Evolutionary conservation across 75 land plant genomes (phyloP), one percentile per base, ranked within the genome.

Genomic region (Azolla pinnata): DNA sequence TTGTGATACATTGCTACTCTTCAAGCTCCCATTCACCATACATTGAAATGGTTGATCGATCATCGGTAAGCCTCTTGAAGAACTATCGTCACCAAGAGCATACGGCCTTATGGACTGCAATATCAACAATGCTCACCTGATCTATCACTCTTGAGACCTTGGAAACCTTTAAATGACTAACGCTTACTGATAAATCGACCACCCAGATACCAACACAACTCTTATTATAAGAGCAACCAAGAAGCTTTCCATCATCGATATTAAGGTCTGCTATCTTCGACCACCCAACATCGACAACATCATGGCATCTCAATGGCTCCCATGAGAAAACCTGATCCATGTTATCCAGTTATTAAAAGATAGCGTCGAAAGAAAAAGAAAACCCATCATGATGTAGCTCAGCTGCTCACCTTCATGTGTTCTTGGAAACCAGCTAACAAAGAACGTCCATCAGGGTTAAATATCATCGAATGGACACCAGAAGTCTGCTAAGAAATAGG

Each of bases 201-300:
- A 87, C 82, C 97, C 97, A 91, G 7, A 91, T 78, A 40, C 86
- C 97, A 48, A 91, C 92, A 74, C 83, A 81, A 70, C 83, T 81
- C 69, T 87, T 85, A 55, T 83, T 78, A 46, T 66, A 82, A 18
- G 92, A 87, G 59, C 90, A 91, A 8, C 85, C 97, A 57, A 91
- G 83, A 63, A 91, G 85, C 47, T 87, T 86, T 40, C 92, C 92
- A 61, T 91, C 92, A 62, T 87, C 84, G 60, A 91, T 70, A 66
- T 75, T 81, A 27, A 91, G 78, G 67, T 91, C 97, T 40, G 84
- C 78, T 46, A 91, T 56, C 54, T 62, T 75, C 46, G 92, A 87
- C 97, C 97, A 91, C 25, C 90, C 84, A 46, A 83, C 82, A 71
- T 86, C 92, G 32, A 91, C 82, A 44, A 73, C 64, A 74, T 91